These are phyloP conservation scores for Dendrobium catenatum DNA, from an alignment of 106 monocot genomes.

Conservation along the genomic window DNA sequence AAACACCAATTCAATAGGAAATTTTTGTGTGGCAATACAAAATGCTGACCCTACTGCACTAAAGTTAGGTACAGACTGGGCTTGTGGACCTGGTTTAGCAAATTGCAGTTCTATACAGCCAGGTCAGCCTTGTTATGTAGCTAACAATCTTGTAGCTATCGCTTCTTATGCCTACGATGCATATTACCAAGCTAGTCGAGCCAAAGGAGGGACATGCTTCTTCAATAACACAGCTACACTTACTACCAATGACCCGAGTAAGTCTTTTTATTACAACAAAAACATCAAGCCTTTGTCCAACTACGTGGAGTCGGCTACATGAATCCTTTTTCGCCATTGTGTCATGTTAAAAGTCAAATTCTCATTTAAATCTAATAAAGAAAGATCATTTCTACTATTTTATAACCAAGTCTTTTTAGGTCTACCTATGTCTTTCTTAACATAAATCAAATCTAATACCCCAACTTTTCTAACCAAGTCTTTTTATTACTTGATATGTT, in stretches of 20 bases:
- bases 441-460: no score
- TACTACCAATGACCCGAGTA: slow-evolving; percentile 56
- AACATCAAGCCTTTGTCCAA: no score
- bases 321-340: no score
- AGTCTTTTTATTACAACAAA: slow-evolving; percentile 13
- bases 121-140: slow-evolving; percentile 39
- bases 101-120: slow-evolving; percentile 35
- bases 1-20: neutral
- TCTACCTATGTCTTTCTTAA: no score
- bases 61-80: slow-evolving; percentile 34
- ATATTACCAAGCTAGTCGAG: slow-evolving; percentile 46
- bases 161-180: slow-evolving; percentile 72
- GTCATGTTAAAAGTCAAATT: no score
- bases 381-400: no score
- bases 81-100: slow-evolving; percentile 41
- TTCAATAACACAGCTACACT: slow-evolving; percentile 42
- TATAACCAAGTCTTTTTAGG: no score
- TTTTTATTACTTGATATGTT: neutral
- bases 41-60: slow-evolving; percentile 23
- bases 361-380: no score
- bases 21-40: slow-evolving; percentile 36
- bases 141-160: slow-evolving; percentile 25
- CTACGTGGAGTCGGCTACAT: no score
- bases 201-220: slow-evolving; percentile 40
- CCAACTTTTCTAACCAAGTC: slow-evolving; percentile 11